Percentiles rank a stretch among this genome's conserved stretches.
Evolutionary conservation across 2,329 filamentous ascomycete species (phyloP).

Genomic region (Sclerotinia spermophila): DNA sequence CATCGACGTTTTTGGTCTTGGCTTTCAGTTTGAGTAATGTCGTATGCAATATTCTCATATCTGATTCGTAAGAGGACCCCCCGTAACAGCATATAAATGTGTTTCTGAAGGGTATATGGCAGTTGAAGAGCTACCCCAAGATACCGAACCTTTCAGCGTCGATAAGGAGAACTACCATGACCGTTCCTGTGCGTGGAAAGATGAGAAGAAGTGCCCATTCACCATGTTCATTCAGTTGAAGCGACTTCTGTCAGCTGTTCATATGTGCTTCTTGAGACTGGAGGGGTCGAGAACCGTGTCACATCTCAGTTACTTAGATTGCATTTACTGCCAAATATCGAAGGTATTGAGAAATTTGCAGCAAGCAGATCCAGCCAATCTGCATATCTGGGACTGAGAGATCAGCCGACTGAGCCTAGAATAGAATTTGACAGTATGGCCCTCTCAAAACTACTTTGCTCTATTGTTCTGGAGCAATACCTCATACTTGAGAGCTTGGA

Average conservation of each 20-base stretch:
- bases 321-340: too few species aligned
- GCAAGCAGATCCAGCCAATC: too few species aligned
- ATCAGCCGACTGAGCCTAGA: too few species aligned
- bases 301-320: too few species aligned
- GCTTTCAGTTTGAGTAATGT: not conserved
- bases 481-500: too few species aligned
- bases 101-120: not conserved
- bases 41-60: not conserved
- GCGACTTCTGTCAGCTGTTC: not conserved
- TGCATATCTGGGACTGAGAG: too few species aligned
- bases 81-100: not conserved
- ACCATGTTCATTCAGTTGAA: not conserved
- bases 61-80: not conserved
- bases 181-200: not conserved
- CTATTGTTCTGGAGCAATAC: too few species aligned
- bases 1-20: not conserved
- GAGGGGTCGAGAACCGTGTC: too few species aligned
- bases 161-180: not conserved
- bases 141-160: not conserved
- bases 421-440: too few species aligned
- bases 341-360: too few species aligned
- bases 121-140: not conserved
- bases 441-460: too few species aligned
- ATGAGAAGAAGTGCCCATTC: not conserved
- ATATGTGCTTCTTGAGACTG: too few species aligned